Evolutionary conservation across 2,329 filamentous ascomycete genomes (phyloP), one percentile per base, ranked within the genome.

Genomic region (Ascochyta koolunga): DNA sequence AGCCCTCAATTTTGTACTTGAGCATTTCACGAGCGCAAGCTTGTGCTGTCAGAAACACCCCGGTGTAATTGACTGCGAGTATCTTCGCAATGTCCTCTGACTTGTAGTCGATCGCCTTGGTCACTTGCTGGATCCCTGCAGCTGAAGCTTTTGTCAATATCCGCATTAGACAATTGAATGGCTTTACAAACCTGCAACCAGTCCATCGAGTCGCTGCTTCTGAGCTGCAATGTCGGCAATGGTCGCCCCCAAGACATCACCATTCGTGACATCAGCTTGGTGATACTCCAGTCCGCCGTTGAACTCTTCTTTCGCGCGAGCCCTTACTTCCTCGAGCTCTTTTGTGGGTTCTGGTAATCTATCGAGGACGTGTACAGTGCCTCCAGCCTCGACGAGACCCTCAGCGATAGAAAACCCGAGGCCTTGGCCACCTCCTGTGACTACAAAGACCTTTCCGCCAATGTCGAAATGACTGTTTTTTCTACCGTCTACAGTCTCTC

Each of bases 41-140:
- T 65, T 84, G 80, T 3, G 84, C 81, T 6, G 83, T 82, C 76
- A 86, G 82, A 67, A 86, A 83, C 13, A 84, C 82, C 11, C 84
- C 84, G 0, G 81, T 85, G 58, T 85, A 79, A 62, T 85, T 85
- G 54, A 83, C 77, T 51, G 82, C 80, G 44, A 87, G 79, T 82
- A 86, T 86, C 35, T 75, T 79, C 56, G 82, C 81, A 51, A 82
- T 79, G 56, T 86, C 83, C 61, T 83, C 79, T 47, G 78, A 73
- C 2, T 79, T 75, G 72, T 96, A 95, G 33, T 96, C 90, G 52
- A 96, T 79, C 0, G 92, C 91, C 0, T 89, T 77, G 0, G 85
- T 90, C 74, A 93, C 89, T 75, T 95, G 88, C 76, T 96, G 90
- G 65, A 91, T 88, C 1, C 83, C 87, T 0, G 88, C 88, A 0